phyloP scores from a whole-genome alignment of 495 filamentous ascomycete species.

The Hypoxylon perforatum region DNA sequence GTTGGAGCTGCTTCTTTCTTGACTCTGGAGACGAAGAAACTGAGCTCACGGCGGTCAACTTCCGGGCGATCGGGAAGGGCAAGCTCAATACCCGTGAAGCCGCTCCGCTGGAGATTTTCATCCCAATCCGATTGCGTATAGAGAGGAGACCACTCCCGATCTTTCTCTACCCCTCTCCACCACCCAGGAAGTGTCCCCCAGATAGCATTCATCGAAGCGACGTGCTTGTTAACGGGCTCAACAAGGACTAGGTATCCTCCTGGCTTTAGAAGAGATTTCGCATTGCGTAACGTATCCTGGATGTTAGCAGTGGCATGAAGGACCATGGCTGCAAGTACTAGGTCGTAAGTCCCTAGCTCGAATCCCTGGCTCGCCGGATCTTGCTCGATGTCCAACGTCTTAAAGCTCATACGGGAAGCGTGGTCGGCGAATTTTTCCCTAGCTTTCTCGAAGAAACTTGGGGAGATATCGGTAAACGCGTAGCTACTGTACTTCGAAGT shows the following conservation, averaged over 20 bases:
- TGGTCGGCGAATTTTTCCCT: constrained; percentile 22
- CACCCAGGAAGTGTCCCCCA: constrained; percentile 59
- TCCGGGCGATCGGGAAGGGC: too few relatives aligned
- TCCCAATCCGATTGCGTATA: constrained; percentile 7
- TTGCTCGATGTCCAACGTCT: constrained; percentile 43
- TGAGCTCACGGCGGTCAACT: too few relatives aligned
- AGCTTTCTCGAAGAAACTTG: constrained; percentile 56
- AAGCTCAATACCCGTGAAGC: too few relatives aligned
- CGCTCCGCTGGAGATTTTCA: too few relatives aligned
- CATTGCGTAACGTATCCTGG: constrained; percentile 42
- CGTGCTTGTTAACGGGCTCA: constrained; percentile 40
- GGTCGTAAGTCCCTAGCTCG: constrained; percentile 43
- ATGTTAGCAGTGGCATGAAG: constrained; percentile 57
- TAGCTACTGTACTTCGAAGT: constrained; percentile 42
- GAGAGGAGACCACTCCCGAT: constrained; percentile 40
- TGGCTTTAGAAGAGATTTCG: constrained; percentile 48
- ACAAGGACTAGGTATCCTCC: constrained; percentile 52
- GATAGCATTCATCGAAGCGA: constrained; percentile 44
- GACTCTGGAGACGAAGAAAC: too few relatives aligned
- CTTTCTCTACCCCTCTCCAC: constrained; percentile 56
- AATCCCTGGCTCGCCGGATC: constrained; percentile 41
- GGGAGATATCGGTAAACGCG: constrained; percentile 63
- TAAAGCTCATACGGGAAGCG: constrained; percentile 39
- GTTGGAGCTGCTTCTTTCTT: too few relatives aligned
- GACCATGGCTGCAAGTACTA: constrained; percentile 54